phyloP scores from a whole-genome alignment of 148 eudicot species.

The Rhododendron ovatum region DNA sequence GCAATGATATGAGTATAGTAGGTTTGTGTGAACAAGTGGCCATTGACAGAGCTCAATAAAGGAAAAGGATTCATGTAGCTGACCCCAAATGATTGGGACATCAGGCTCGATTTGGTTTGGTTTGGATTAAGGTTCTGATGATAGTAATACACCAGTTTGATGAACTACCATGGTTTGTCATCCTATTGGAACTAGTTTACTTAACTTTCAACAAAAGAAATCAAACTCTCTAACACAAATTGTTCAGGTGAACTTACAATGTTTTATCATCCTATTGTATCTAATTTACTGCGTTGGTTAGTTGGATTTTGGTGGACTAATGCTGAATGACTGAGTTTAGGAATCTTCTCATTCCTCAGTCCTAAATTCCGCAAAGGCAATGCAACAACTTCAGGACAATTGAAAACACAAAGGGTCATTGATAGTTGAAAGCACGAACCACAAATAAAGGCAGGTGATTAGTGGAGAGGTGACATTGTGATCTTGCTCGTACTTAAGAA shows the following conservation, averaged over 20 bases:
- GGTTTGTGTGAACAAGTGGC: too few relatives aligned
- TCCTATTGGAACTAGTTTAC: background rate
- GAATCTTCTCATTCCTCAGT: background rate
- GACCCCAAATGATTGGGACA: too few relatives aligned
- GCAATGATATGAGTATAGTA: too few relatives aligned
- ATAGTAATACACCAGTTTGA: background rate
- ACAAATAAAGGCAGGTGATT: background rate
- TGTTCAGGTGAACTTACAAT: background rate
- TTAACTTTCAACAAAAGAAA: background rate
- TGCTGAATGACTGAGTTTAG: background rate
- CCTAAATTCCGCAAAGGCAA: background rate
- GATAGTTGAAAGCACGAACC: background rate
- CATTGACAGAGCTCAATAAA: too few relatives aligned
- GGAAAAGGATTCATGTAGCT: too few relatives aligned
- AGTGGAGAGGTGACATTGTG: too few relatives aligned
- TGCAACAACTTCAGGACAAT: background rate
- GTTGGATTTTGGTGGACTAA: background rate
- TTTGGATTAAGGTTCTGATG: background rate
- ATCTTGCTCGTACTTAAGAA: background rate
- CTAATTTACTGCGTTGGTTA: background rate
- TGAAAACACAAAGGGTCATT: background rate
- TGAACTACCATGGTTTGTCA: background rate
- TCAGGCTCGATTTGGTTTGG: too few relatives aligned
- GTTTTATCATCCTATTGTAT: background rate
- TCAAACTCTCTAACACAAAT: background rate